Base-by-base conservation (phyloP, 352 stramenopile genomes). In the Globisporangium middletonii region DNA sequence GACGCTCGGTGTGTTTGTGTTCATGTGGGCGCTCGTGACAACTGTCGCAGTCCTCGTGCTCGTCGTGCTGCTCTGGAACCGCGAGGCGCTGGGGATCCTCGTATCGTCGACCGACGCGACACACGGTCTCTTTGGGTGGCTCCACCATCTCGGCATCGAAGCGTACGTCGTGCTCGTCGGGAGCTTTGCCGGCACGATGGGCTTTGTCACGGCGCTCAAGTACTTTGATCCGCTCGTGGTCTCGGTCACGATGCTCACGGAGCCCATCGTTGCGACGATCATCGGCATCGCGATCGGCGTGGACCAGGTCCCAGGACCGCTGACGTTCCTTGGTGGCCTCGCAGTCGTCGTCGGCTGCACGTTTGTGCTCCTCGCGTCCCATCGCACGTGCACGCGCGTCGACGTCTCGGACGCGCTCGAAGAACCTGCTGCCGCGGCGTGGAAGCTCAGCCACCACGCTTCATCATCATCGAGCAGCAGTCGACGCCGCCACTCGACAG, bases 151-250 rank as follows among this genome's bases (percentile, higher is more conserved):
- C 18, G 56, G 62, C 38, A 72, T 77, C 44, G 73, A 86, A 46
- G 47, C 62, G 28, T 77, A 80, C 65, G 60, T 86, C 35, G 76
- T 86, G 18, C 23, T 83, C 3, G 61, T 83, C 1, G 71, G 72
- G 41, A 77, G 62, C 35, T 60, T 79, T 3, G 59, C 57, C 19
- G 77, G 74, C 19, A 81, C 77, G n/a, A 81, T 84, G 69, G 74
- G 74, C 19, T 83, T 84, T 54, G 67, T 87, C 56, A 65, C 55
- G n/a, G 55, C 69, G 6, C 59, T 87, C 50, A 75, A 72, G 51
- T 84, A 84, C 64, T 83, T 87, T 60, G 74, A 83, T 18, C 77
- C 77, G 26, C 60, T 87, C 41, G 74, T 82, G 2, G 71, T 83
- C 11, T 87, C 77, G 5, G 69, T 84, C 44, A 76, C 67, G 42